These are phyloP conservation scores for Thelephora ganbajun DNA, from an alignment of 768 basidiomycete species.

Conservation along the genomic window DNA sequence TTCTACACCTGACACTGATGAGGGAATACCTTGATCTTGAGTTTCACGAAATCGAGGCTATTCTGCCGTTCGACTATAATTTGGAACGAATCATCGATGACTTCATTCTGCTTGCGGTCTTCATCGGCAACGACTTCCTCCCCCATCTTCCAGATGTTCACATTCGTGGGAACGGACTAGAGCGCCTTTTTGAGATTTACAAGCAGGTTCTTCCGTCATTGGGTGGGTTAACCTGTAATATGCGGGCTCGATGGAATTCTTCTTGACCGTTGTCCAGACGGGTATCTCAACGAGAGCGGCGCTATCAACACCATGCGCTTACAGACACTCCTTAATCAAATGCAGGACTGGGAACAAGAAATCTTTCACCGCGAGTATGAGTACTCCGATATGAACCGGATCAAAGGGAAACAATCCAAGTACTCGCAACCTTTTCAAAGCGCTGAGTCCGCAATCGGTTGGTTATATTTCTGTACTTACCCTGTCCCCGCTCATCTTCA, in stretches of 20 bases:
- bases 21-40: constrained; percentile 97
- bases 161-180: constrained; percentile 94
- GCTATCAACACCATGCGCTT: constrained; percentile 66
- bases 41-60: constrained; percentile 58
- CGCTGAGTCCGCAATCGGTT: constrained; percentile 52
- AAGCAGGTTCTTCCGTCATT: constrained; percentile 78
- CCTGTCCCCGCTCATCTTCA: not conserved
- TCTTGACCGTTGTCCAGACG: constrained; percentile 36
- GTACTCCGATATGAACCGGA: constrained; percentile 82
- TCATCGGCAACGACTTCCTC: constrained; percentile 95
- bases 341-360: constrained; percentile 79
- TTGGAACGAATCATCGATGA: constrained; percentile 96
- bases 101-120: constrained; percentile 92
- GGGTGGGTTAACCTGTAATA: constrained; percentile 21
- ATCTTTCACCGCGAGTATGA: constrained; percentile 69
- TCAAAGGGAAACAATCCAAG: constrained; percentile 83
- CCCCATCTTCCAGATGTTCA: constrained; percentile 94
- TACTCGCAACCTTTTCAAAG: constrained; percentile 52
- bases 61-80: constrained; percentile 69
- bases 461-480: constrained; percentile 12
- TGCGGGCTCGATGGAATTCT: not conserved
- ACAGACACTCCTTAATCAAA: constrained; percentile 79
- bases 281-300: constrained; percentile 88
- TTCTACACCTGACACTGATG: constrained; percentile 90
- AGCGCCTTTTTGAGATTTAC: constrained; percentile 88